Evolutionary conservation across 2,329 filamentous ascomycete species (phyloP).

Genomic region (Penicillium sp.): DNA sequence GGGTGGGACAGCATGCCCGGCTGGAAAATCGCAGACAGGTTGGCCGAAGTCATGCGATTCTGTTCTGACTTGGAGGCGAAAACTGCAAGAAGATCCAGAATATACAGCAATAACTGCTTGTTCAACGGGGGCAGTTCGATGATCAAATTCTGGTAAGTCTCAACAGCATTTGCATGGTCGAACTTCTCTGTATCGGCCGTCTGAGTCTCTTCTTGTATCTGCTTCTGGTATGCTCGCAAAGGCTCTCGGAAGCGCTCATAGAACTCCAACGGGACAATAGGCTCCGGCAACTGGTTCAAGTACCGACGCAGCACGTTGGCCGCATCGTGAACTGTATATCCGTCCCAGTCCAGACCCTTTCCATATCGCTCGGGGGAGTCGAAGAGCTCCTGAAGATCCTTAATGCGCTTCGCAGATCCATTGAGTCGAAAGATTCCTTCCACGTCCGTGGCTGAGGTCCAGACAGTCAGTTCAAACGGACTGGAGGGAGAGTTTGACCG

Average conservation of each 20-base stretch:
- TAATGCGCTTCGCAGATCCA: constrained; percentile 96
- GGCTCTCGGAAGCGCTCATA: constrained; percentile 91
- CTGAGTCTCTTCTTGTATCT: constrained; percentile 69
- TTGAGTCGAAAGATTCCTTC: constrained; percentile 96
- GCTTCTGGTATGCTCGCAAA: constrained; percentile 66
- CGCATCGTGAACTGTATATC: constrained; percentile 97
- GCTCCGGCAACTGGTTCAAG: constrained; percentile 92
- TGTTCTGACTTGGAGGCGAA: constrained; percentile 96
- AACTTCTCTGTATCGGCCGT: constrained; percentile 71
- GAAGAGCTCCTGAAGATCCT: constrained; percentile 88
- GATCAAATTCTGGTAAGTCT: constrained; percentile 83
- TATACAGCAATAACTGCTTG: constrained; percentile 89
- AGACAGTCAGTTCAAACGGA: constrained; percentile 24
- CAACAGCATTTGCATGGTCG: constrained; percentile 72
- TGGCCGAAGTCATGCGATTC: constrained; percentile 95
- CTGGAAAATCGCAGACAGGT: constrained; percentile 95
- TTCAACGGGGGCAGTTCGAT: constrained; percentile 91
- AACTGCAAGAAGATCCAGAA: constrained; percentile 90
- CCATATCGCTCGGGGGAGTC: constrained; percentile 94
- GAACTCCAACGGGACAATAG: constrained; percentile 89
- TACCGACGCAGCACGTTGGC: constrained; percentile 95
- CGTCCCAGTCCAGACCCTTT: constrained; percentile 94
- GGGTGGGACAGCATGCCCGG: constrained; percentile 95
- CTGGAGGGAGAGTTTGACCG: not conserved
- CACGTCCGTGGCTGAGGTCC: constrained; percentile 73